Evolutionary conservation across 495 filamentous ascomycete genomes (phyloP).

Genomic region (Penicillium soppii): DNA sequence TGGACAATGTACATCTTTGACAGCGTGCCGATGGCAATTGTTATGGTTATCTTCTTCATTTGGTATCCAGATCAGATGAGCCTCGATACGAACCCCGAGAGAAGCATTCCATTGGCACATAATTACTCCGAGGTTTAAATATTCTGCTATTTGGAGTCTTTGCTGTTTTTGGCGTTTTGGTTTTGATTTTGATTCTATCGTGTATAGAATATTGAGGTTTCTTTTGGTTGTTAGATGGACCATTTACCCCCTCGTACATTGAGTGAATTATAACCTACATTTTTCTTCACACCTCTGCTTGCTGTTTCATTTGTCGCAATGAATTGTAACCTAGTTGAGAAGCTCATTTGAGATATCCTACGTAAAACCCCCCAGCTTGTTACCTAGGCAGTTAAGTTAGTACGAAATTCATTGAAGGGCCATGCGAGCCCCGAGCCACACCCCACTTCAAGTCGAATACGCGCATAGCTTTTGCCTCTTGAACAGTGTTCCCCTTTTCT

Average conservation of each 20-base stretch:
- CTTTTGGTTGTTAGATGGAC: neutral
- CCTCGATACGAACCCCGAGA: neutral
- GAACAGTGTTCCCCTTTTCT: too few relatives aligned
- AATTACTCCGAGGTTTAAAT: neutral
- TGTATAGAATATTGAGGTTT: neutral
- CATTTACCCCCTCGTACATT: neutral
- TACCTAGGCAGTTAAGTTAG: too few relatives aligned
- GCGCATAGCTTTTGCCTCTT: neutral
- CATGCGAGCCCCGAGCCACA: neutral
- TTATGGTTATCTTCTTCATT: conserved; percentile 31
- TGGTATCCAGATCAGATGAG: conserved; percentile 10
- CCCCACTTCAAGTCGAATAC: neutral
- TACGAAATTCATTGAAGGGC: too few relatives aligned
- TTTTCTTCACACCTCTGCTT: too few relatives aligned
- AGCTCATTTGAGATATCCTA: too few relatives aligned
- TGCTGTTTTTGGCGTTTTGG: too few relatives aligned
- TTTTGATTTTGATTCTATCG: too few relatives aligned
- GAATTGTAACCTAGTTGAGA: neutral
- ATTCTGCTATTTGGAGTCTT: neutral
- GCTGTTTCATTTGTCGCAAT: too few relatives aligned
- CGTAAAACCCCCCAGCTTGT: too few relatives aligned
- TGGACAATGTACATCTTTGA: conserved; percentile 61
- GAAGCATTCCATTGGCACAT: conserved; percentile 10
- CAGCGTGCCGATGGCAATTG: conserved; percentile 48
- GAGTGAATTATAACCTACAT: neutral